Conservation (phyloP, 306 rosid species). For the Ziziphus jujuba region DNA sequence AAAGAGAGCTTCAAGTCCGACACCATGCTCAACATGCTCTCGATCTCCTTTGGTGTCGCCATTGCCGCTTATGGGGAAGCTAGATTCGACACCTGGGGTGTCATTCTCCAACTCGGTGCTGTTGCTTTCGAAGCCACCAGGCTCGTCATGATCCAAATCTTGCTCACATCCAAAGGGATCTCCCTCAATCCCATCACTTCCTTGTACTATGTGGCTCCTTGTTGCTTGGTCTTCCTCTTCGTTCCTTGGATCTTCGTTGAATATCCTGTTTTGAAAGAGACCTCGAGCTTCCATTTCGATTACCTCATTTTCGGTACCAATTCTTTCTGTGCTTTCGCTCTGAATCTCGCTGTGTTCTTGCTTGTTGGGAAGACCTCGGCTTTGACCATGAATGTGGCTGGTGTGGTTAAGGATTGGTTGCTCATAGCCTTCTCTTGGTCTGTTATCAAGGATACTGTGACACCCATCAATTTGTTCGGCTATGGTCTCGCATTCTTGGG, state of each 20-base stretch:
- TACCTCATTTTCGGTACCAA: conserved; percentile 66
- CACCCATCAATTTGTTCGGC: conserved; percentile 75
- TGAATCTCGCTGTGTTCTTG: conserved; percentile 79
- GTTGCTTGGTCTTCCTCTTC: conserved; percentile 59
- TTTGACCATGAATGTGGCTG: conserved; percentile 90
- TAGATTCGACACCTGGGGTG: conserved; percentile 74
- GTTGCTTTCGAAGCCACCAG: conserved; percentile 86
- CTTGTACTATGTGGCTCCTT: conserved; percentile 75
- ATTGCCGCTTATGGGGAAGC: conserved; percentile 91
- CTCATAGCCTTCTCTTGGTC: conserved; percentile 88
- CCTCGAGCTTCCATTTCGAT: conserved; percentile 65
- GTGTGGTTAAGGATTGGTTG: conserved; percentile 88
- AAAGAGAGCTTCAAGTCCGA: conserved; percentile 63
- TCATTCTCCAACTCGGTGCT: conserved; percentile 70
- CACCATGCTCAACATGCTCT: conserved; percentile 80
- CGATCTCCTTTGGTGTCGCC: conserved; percentile 81
- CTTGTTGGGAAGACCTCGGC: conserved; percentile 90
- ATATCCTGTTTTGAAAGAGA: conserved; percentile 55
- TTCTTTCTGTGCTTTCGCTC: conserved; percentile 74
- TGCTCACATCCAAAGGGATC: conserved; percentile 82
- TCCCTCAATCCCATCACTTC: conserved; percentile 81
- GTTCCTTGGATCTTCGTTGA: conserved; percentile 80
- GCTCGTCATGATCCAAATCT: conserved; percentile 82
- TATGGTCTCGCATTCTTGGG: conserved; percentile 83
- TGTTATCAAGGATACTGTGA: conserved; percentile 81